Conservation (phyloP, 495 filamentous ascomycete genomes). For the Hyaloscypha variabilis region DNA sequence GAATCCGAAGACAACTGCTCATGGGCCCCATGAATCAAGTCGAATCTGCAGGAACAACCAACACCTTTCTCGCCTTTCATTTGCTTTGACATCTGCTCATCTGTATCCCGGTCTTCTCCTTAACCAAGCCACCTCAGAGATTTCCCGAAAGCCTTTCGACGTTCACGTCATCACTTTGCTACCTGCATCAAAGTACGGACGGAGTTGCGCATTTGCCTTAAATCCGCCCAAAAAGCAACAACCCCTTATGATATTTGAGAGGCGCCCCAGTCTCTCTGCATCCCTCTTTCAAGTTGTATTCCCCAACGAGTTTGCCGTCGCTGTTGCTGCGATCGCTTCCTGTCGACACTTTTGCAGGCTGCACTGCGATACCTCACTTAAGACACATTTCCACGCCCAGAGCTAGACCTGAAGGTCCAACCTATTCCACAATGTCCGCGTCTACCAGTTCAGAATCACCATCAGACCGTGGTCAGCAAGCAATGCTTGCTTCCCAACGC, state of each 20-base stretch:
- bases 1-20: not conserved
- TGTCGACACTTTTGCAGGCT: constrained; percentile 21
- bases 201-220: constrained; percentile 14
- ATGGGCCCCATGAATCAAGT: not conserved
- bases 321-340: constrained; percentile 33
- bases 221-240: constrained; percentile 20
- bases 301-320: constrained; percentile 26
- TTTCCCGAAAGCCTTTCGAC: not conserved
- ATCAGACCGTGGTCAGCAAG: constrained; percentile 47
- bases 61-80: not conserved
- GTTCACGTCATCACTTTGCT: constrained; percentile 18
- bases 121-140: not conserved
- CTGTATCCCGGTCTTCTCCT: not conserved
- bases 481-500: constrained; percentile 55
- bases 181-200: not conserved
- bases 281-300: constrained; percentile 27
- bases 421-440: constrained; percentile 38
- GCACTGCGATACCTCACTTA: constrained; percentile 25
- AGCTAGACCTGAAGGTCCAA: constrained; percentile 16
- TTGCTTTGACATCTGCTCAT: not conserved
- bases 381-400: constrained; percentile 21
- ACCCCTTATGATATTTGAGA: constrained; percentile 16
- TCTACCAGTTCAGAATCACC: constrained; percentile 33
- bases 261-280: constrained; percentile 25
- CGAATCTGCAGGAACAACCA: not conserved